Conservation (phyloP, 768 basidiomycete species). For the Suillus plorans region DNA sequence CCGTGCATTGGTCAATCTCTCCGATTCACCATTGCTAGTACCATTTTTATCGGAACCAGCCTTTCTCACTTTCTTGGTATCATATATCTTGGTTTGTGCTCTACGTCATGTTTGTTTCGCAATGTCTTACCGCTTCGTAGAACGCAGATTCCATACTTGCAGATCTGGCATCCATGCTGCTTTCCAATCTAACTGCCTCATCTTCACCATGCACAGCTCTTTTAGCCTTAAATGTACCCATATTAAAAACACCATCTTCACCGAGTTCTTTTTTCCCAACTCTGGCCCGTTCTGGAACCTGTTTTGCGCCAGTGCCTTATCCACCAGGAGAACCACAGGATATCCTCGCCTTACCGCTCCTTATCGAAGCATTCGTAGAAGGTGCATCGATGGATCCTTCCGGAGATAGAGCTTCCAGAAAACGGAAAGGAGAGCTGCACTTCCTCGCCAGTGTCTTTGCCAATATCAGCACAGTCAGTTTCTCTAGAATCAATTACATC, state of each 20-base stretch:
- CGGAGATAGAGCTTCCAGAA: conserved; percentile 45
- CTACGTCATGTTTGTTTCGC: conserved; percentile 7
- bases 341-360: conserved; percentile 69
- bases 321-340: conserved; percentile 53
- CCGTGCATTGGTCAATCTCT: conserved; percentile 89
- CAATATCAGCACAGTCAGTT: conserved; percentile 77
- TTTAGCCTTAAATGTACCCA: conserved; percentile 61
- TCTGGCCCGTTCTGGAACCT: conserved; percentile 79
- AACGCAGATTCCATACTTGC: conserved; percentile 89
- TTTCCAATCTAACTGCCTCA: conserved; percentile 90
- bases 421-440: conserved; percentile 78
- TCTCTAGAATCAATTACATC: neutral
- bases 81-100: conserved; percentile 77
- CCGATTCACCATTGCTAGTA: conserved; percentile 75
- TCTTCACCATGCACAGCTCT: conserved; percentile 64
- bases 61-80: conserved; percentile 80
- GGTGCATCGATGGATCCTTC: conserved; percentile 58
- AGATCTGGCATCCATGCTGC: conserved; percentile 94
- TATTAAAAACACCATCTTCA: conserved; percentile 45
- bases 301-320: conserved; percentile 70
- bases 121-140: conserved; percentile 38
- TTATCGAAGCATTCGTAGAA: conserved; percentile 88
- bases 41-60: conserved; percentile 63
- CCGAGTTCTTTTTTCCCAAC: conserved; percentile 65
- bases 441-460: conserved; percentile 95